Base-by-base conservation (phyloP, 768 basidiomycete genomes). In the Auricularia cornea region DNA sequence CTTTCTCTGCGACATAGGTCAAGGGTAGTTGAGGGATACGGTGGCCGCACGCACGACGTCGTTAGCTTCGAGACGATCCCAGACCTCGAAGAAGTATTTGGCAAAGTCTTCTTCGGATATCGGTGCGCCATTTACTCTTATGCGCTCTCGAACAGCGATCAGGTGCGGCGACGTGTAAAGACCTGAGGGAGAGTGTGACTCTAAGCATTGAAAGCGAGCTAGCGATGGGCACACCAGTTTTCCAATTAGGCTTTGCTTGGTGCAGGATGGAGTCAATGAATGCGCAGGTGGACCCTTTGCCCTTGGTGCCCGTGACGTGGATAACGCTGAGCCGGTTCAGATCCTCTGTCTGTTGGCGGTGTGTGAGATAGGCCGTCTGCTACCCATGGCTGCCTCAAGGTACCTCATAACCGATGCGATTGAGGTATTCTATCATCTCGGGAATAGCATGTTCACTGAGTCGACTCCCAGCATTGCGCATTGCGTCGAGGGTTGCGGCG, bases 231-330 rank as follows among this genome's bases (percentile, higher is more conserved):
- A 67, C 71, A 91, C 94, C 96, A 66, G 91, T 83, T 79, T 87
- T 94, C 80, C 88, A 91, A 2, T 80, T 76, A 6, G 94, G 88
- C 67, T 76, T 82, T n/a, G 81, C 75, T 64, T 83, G 80, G n/a
- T 92, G 84, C 59, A 98, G 78, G 61, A 98, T 87, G 11, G 90
- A 91, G 69, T 94, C 89, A 3, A 85, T 83, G 70, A 98, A 98
- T 8, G 97, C 96, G 67, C 91, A 92, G 1, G 97, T 94, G 3
- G 96, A 98, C 6, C 96, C 96, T 73, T 99, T 99, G 35, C 96
- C 96, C 76, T 99, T 99, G 3, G 97, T 98, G 3, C 96, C 96
- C 10, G 96, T 95, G 67, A 99, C 86, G 78, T 99, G 96, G 57
- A 98, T 84, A 63, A 96, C 93, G 73, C 98, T 96, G 61, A 99